Percentiles rank a stretch among this genome's conserved stretches.
phyloP scores from a whole-genome alignment of 1,284 basidiomycete species.

The Somion occarium region DNA sequence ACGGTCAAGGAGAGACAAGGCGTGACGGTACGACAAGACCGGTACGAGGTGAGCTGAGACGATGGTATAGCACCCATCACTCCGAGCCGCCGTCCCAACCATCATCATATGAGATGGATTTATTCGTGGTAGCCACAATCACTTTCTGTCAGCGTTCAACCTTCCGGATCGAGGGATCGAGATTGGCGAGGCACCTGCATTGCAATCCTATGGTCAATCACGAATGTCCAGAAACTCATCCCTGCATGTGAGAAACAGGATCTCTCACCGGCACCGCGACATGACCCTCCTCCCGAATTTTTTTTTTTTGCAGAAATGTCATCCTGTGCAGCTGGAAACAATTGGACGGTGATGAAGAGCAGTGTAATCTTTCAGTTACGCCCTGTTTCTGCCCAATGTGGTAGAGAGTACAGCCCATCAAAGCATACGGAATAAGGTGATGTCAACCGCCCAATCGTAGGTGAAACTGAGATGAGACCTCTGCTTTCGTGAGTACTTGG shows the following conservation, averaged over 20 bases:
- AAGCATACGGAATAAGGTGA: neutral
- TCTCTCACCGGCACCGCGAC: neutral
- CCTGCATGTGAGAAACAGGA: neutral
- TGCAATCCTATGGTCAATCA: neutral
- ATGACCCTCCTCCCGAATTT: neutral
- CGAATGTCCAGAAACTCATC: neutral
- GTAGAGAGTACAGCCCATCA: neutral
- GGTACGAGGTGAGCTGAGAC: neutral
- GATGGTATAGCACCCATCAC: neutral
- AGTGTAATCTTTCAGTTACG: too few species aligned
- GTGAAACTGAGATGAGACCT: neutral
- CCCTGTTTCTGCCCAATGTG: neutral
- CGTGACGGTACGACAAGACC: neutral
- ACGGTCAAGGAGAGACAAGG: neutral
- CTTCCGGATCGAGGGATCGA: neutral
- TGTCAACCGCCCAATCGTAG: too few species aligned
- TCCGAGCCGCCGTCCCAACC: slow-evolving; percentile 1
- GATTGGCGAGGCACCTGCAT: slow-evolving; percentile 1
- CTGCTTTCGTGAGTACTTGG: neutral
- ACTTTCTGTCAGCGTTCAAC: neutral
- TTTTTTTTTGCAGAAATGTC: neutral
- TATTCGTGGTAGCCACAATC: neutral
- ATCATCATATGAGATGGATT: slow-evolving; percentile 1
- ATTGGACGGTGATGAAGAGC: neutral
- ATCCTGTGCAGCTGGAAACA: neutral